These are phyloP conservation scores for Rhododendron ovatum DNA, from an alignment of 148 eudicot species.

Conservation along the genomic window DNA sequence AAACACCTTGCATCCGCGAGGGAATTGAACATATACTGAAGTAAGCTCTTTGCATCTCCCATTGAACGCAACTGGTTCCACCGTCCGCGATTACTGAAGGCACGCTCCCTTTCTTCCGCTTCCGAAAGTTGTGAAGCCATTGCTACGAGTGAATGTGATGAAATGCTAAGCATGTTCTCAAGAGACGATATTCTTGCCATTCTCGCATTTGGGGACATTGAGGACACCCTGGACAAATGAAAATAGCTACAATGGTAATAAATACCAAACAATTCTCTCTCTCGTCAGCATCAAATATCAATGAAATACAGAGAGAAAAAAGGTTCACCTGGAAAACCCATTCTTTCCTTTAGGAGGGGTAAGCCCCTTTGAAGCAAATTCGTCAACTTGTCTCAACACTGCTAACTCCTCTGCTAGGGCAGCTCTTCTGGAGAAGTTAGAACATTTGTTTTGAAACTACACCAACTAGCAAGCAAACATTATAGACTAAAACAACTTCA, in stretches of 20 bases:
- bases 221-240: conserved; percentile 53
- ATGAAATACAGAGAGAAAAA: background rate
- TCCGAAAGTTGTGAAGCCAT: conserved; percentile 99
- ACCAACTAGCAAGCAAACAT: conserved; percentile 2
- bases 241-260: background rate
- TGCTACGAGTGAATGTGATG: conserved; percentile 91
- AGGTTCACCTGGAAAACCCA: conserved; percentile 67
- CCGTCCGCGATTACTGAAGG: conserved; percentile 71
- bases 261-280: background rate
- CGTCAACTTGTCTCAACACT: conserved; percentile 85
- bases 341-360: conserved; percentile 92
- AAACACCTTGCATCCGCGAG: conserved; percentile 76
- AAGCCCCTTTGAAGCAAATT: conserved; percentile 82
- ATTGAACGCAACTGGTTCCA: conserved; percentile 93
- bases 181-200: conserved; percentile 93
- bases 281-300: background rate
- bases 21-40: conserved; percentile 88
- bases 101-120: conserved; percentile 97
- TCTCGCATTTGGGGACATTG: conserved; percentile 89
- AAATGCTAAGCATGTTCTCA: conserved; percentile 85
- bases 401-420: conserved; percentile 94
- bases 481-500: background rate
- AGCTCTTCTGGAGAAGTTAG: conserved; percentile 67
- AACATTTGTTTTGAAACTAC: conserved; percentile 3
- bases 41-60: conserved; percentile 90